A percentile compares a stretch with the other conserved stretches of the same genome.
Evolutionary conservation across 1,284 basidiomycete species (phyloP).

Genomic region (Baeospora myosura): DNA sequence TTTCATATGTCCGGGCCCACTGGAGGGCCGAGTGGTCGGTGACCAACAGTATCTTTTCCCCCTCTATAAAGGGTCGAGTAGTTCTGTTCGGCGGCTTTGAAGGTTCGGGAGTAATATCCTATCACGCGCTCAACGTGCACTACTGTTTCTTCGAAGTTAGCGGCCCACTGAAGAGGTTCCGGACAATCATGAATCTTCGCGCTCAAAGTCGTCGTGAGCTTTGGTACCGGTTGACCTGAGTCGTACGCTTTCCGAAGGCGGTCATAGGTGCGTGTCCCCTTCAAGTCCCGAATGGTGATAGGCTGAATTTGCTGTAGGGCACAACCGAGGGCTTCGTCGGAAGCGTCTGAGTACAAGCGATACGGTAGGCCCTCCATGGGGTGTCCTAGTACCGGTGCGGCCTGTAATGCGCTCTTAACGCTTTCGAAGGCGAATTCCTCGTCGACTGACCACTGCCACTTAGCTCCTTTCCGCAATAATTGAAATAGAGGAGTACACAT

Average conservation of each 20-base stretch:
- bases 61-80: not conserved
- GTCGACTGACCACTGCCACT: not conserved
- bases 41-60: not conserved
- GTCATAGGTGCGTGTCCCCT: not conserved
- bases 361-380: not conserved
- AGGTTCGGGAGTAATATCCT: not conserved
- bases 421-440: not conserved
- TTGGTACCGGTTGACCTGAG: not conserved
- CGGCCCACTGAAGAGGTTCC: not conserved
- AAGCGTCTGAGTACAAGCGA: not conserved
- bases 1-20: not conserved
- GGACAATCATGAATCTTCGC: not conserved
- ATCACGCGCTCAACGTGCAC: not conserved
- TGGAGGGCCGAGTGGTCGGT: not conserved
- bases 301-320: slow-evolving; percentile 3
- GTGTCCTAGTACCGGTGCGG: not conserved
- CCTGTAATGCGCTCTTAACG: not conserved
- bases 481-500: not conserved
- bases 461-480: not conserved
- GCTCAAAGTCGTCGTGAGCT: not conserved
- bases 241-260: not conserved
- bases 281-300: not conserved
- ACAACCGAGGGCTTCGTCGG: not conserved
- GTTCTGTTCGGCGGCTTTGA: not conserved
- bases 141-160: too few species aligned